Percentiles rank a stretch among this genome's conserved stretches.
Evolutionary conservation across 805 yeast species (phyloP).

Genomic region (Ascoidea asiatica): DNA sequence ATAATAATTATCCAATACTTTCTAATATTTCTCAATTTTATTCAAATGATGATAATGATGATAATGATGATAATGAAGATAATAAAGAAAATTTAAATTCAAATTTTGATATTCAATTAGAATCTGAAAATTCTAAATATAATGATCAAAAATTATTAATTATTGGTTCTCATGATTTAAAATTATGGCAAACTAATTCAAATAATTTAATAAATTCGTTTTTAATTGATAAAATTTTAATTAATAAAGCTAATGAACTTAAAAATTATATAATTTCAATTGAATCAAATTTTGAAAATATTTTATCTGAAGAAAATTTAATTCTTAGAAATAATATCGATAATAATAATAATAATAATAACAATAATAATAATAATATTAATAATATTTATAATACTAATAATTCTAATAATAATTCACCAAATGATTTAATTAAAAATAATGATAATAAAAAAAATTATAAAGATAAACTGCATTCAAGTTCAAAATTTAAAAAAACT

Average conservation of each 20-base stretch:
- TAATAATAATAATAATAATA: no score
- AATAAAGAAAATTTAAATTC: neutral
- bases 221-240: slow-evolving; percentile 5
- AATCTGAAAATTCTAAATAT: slow-evolving; percentile 1
- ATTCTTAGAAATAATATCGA: neutral
- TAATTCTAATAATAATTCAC: neutral
- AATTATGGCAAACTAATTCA: slow-evolving; percentile 2
- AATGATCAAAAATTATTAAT: neutral
- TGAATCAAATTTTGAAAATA: neutral
- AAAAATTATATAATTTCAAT: slow-evolving; percentile 1
- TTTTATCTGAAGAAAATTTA: neutral
- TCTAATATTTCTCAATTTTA: neutral
- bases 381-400: no score
- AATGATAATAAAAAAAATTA: no score
- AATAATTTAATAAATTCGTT: slow-evolving; percentile 1
- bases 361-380: no score
- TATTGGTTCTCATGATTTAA: neutral
- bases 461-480: no score
- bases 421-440: no score
- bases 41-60: neutral
- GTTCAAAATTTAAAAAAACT: no score
- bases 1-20: neutral
- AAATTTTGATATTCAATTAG: neutral
- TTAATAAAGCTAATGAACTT: slow-evolving; percentile 4
- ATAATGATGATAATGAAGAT: neutral